Evolutionary conservation across 139 green algal species (phyloP).

Genomic region (Tetradesmus lagerheimii): DNA sequence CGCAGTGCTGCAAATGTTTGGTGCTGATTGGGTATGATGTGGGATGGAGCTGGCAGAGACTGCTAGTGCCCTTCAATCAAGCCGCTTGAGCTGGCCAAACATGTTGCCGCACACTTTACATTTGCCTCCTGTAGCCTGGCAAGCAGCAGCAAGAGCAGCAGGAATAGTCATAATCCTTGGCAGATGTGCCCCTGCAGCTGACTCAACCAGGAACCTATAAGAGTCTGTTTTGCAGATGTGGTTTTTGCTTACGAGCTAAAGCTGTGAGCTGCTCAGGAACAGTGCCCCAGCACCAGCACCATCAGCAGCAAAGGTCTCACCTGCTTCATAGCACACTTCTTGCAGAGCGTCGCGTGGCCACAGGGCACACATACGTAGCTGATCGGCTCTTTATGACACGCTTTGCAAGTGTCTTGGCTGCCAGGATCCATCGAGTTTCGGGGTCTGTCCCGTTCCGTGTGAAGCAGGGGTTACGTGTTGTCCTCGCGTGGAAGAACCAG

Average conservation of each 20-base stretch:
- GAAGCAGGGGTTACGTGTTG: too few relatives aligned
- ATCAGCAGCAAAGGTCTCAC: not conserved
- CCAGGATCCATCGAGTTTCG: not conserved
- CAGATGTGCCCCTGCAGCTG: too few relatives aligned
- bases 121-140: constrained; percentile 19
- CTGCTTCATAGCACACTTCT: constrained; percentile 32
- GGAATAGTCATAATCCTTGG: too few relatives aligned
- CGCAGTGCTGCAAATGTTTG: not conserved
- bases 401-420: not conserved
- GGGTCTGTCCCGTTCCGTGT: not conserved
- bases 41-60: not conserved
- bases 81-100: constrained; percentile 27
- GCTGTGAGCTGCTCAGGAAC: too few relatives aligned
- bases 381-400: not conserved
- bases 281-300: not conserved
- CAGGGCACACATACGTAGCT: constrained; percentile 27
- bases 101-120: constrained; percentile 20
- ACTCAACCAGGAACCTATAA: too few relatives aligned
- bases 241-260: too few relatives aligned
- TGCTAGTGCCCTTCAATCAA: not conserved
- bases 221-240: too few relatives aligned
- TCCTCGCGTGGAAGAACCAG: too few relatives aligned
- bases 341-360: constrained; percentile 27
- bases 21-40: too few relatives aligned
- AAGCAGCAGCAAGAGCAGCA: not conserved